These are phyloP conservation scores for Magnolia officinalis DNA, from an alignment of 164 flowering plant genomes.

Conservation along the genomic window DNA sequence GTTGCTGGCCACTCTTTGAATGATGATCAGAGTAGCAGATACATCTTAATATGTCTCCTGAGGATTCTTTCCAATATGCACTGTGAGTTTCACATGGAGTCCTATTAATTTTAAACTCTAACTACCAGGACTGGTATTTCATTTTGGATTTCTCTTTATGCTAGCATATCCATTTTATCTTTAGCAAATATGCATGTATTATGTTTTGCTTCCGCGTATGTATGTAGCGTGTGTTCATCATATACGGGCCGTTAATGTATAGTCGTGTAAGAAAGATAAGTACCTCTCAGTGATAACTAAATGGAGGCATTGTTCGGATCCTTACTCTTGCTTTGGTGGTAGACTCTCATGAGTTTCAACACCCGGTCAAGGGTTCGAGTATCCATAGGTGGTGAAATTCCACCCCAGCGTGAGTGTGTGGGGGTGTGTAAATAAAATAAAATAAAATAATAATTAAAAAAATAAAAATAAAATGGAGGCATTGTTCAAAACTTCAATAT, in stretches of 20 bases:
- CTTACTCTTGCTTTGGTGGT: too few relatives aligned
- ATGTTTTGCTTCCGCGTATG: not conserved
- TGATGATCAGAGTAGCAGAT: conserved; percentile 39
- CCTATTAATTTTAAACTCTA: not conserved
- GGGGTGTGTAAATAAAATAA: too few relatives aligned
- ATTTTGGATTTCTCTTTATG: not conserved
- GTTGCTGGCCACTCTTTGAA: conserved; percentile 27
- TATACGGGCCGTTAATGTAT: not conserved
- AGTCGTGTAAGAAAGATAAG: too few relatives aligned
- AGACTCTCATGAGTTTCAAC: too few relatives aligned
- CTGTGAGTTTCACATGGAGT: conserved; percentile 26
- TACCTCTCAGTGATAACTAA: too few relatives aligned
- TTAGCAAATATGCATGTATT: not conserved
- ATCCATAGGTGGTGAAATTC: too few relatives aligned
- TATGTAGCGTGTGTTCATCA: not conserved
- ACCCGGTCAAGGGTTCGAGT: too few relatives aligned
- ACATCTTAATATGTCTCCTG: conserved; percentile 37
- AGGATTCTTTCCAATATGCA: conserved; percentile 50
- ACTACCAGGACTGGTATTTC: not conserved
- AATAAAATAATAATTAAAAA: too few relatives aligned
- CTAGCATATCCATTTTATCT: not conserved
- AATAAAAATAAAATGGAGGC: not conserved
- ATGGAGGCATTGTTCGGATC: not conserved
- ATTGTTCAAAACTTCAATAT: not conserved
- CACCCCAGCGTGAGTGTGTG: too few relatives aligned